Evolutionary conservation across 2,329 filamentous ascomycete genomes (phyloP).

Genomic region (Intubia oerlemansii): DNA sequence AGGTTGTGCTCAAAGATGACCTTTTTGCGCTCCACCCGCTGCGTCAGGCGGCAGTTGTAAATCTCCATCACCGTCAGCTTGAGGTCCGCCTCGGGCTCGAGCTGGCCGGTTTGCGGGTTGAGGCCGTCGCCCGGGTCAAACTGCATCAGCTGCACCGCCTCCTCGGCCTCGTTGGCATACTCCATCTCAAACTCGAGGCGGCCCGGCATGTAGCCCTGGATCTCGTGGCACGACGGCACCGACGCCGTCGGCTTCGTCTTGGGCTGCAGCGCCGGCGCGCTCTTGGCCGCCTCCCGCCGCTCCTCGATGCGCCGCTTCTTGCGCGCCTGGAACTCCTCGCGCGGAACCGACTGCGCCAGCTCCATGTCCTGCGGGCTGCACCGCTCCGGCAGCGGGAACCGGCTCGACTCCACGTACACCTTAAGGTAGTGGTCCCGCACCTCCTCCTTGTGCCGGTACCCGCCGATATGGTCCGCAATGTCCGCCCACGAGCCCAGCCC

Average conservation of each 20-base stretch:
- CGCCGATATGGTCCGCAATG: constrained; percentile 93
- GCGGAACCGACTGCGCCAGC: constrained; percentile 58
- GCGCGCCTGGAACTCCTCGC: constrained; percentile 78
- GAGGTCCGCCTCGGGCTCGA: constrained; percentile 90
- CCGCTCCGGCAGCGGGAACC: constrained; percentile 70
- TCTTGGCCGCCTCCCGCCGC: constrained; percentile 69
- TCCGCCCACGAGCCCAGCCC: constrained; percentile 94
- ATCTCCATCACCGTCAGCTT: constrained; percentile 98
- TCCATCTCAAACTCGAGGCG: constrained; percentile 95
- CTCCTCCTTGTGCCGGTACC: constrained; percentile 84
- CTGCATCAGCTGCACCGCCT: constrained; percentile 94
- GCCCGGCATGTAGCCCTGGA: constrained; percentile 96
- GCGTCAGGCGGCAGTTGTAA: constrained; percentile 80
- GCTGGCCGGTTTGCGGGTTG: constrained; percentile 61
- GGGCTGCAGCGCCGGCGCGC: constrained; percentile 60
- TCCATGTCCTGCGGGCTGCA: constrained; percentile 66
- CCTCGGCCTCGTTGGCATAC: constrained; percentile 93
- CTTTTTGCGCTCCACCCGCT: constrained; percentile 84
- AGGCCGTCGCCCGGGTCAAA: constrained; percentile 92
- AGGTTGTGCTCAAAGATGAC: constrained; percentile 91
- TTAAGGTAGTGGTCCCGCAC: constrained; percentile 84
- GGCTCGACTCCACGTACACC: constrained; percentile 64
- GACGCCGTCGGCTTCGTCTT: constrained; percentile 93
- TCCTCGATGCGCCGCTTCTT: constrained; percentile 92
- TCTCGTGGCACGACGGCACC: constrained; percentile 90